Evolutionary conservation across 106 monocot species (phyloP).

Genomic region (Dendrobium huoshanense): DNA sequence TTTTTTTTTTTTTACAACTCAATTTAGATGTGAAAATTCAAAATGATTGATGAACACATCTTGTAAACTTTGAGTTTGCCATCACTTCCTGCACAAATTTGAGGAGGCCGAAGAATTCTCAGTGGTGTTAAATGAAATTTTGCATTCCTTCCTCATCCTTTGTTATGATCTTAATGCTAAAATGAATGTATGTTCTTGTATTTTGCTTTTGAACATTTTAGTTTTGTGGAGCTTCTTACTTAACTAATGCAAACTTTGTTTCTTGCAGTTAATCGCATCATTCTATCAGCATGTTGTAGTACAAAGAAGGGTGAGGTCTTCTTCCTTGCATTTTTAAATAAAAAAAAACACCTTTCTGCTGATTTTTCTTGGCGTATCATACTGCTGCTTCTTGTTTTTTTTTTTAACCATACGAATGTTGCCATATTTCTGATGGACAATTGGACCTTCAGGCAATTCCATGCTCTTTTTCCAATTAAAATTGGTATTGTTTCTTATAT

Average conservation of each 20-base stretch:
- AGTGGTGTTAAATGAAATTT: not conserved
- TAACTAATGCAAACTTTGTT: slow-evolving; percentile 15
- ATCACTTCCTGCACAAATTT: not conserved
- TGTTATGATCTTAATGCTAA: not conserved
- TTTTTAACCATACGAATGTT: not conserved
- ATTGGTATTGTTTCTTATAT: not conserved
- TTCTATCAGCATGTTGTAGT: slow-evolving; percentile 98
- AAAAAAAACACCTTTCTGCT: not conserved
- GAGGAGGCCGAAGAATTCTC: not conserved
- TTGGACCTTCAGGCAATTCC: not conserved
- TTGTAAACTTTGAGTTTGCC: not conserved
- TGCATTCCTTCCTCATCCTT: not conserved
- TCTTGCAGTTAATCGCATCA: slow-evolving; percentile 77
- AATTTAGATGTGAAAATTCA: not conserved
- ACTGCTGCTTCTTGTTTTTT: not conserved
- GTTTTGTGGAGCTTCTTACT: not conserved
- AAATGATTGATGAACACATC: not conserved
- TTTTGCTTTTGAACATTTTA: not conserved
- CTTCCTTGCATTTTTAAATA: not conserved
- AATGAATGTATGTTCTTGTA: not conserved
- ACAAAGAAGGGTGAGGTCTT: slow-evolving; percentile 83
- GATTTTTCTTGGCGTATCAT: not conserved
- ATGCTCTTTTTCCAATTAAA: not conserved
- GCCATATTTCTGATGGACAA: not conserved
- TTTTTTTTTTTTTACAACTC: not conserved